phyloP scores from a whole-genome alignment of 768 basidiomycete genomes.

The Ramaria rubella region DNA sequence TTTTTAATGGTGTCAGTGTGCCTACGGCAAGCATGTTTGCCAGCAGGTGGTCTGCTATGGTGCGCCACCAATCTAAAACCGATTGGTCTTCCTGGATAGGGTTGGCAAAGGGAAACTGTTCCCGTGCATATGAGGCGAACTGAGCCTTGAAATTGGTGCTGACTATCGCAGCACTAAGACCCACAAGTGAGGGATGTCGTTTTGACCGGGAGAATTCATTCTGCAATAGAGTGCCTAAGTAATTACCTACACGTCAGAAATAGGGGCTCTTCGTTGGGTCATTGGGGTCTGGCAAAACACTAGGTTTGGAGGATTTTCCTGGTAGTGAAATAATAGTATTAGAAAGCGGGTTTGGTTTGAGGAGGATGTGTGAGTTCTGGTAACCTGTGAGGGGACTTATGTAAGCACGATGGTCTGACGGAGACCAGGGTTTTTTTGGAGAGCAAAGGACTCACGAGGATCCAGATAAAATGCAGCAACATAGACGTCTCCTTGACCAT shows the following conservation, averaged over 20 bases:
- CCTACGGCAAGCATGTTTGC: background rate
- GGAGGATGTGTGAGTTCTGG: slow-evolving; percentile 21
- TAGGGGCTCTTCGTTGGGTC: slow-evolving; percentile 15
- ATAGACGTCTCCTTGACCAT: slow-evolving; percentile 26
- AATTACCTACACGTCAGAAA: too few species aligned
- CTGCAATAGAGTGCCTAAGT: too few species aligned
- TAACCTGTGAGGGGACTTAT: slow-evolving; percentile 5
- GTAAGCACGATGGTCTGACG: too few species aligned
- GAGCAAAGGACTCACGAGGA: slow-evolving; percentile 26
- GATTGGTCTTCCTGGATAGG: too few species aligned
- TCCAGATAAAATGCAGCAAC: slow-evolving; percentile 28
- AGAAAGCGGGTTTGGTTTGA: slow-evolving; percentile 23
- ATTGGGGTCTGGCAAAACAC: too few species aligned
- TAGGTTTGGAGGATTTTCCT: slow-evolving; percentile 11
- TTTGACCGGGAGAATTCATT: too few species aligned
- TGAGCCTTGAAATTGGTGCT: slow-evolving; percentile 1
- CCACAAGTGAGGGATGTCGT: too few species aligned
- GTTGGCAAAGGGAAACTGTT: too few species aligned
- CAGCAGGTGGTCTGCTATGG: too few species aligned
- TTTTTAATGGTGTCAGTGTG: slow-evolving; percentile 13
- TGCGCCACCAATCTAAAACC: too few species aligned
- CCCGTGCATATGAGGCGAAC: slow-evolving; percentile 20
- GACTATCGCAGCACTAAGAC: too few species aligned
- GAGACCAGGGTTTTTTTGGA: too few species aligned
- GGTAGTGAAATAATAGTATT: slow-evolving; percentile 21